Evolutionary conservation across 345 rosid genomes (phyloP), one percentile per base, ranked within the genome.

Genomic region (Mallotus nudiflorus): DNA sequence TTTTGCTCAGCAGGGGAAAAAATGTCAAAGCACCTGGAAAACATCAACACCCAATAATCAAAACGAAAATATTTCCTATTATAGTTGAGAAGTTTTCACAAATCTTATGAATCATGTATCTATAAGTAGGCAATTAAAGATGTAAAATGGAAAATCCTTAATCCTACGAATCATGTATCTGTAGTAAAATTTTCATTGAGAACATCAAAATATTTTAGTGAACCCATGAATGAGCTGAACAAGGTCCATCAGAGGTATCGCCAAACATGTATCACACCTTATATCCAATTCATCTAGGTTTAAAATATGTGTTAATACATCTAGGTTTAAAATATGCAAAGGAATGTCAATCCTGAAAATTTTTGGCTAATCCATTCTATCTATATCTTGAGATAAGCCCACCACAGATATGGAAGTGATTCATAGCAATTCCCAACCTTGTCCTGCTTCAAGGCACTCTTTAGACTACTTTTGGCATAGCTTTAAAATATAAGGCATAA

Each of bases 1-100:
- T 74, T 78, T 74, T 92, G 97, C 85, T 96, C 93, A 56, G 81
- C 74, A 1, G 91, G 85, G 73, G 69, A 84, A 77, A 92, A 96
- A 80, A 92, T 96, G 77, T 96, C 98, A 61, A 88, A 88, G 82
- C 99, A 96, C 87, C 97, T 96, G 84, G 20, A 75, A 58, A 49
- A 42, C 57, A 73, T 62, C 51, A 63, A 71, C 33, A 29, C 35
- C 46, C 44, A 15, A 9, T 45, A 15, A 9, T 45, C 29, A 45
- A 25, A 42, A 53, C 31, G 37, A 24, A 55, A 65, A 27, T 33
- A 51, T 58, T 54, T 53, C 55, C 66, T 20, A 57, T 14, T 25
- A 55, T 57, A 48, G 48, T 55, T 0, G 9, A 42, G 28, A 29
- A 28, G 55, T 33, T 31, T 64, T 25, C 55, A 14, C 20, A n/a